These are phyloP conservation scores for Pistacia vera DNA, from an alignment of 345 rosid species.

Conservation along the genomic window DNA sequence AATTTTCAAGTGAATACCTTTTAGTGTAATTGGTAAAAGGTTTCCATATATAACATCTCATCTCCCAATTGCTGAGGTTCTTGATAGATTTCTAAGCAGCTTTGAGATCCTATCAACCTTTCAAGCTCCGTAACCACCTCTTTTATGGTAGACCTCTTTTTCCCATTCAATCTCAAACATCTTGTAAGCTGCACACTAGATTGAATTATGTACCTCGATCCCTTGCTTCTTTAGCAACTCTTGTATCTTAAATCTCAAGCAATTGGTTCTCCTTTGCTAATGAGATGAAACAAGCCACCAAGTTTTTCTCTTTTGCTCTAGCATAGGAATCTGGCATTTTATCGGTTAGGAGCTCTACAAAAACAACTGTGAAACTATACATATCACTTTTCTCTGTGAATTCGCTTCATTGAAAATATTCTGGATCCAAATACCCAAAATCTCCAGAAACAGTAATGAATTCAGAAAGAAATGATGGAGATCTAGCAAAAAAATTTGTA, in stretches of 20 bases:
- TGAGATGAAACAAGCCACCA: background rate
- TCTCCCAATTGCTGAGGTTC: background rate
- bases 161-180: background rate
- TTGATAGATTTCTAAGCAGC: background rate
- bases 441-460: background rate
- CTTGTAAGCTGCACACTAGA: background rate
- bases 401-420: background rate
- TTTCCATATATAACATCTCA: too few relatives aligned
- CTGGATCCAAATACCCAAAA: background rate
- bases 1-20: too few relatives aligned
- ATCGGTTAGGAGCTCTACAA: slow-evolving; percentile 20
- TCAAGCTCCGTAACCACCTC: slow-evolving; percentile 1
- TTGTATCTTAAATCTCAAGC: background rate
- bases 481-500: too few relatives aligned
- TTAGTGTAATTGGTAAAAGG: too few relatives aligned
- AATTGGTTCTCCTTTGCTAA: background rate
- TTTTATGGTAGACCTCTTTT: background rate
- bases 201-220: background rate
- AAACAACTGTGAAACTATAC: background rate
- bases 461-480: too few relatives aligned
- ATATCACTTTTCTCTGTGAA: background rate
- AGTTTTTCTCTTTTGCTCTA: background rate
- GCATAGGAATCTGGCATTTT: slow-evolving; percentile 11
- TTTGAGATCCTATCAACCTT: background rate
- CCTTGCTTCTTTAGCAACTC: background rate